phyloP scores from a whole-genome alignment of 208 protist genomes.

The Leishmania amazonensis region DNA sequence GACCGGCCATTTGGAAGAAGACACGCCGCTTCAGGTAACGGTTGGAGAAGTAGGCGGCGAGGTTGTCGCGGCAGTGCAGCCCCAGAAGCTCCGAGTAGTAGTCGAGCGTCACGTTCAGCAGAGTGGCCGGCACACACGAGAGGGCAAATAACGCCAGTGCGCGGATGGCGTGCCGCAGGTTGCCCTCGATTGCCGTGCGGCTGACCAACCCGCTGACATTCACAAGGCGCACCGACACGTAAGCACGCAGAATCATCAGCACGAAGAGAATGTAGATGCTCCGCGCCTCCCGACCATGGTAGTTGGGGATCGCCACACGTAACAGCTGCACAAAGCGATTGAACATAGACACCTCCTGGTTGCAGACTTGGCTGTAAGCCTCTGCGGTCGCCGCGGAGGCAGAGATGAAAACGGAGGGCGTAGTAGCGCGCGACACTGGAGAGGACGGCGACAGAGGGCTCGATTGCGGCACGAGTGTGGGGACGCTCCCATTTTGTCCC shows the following conservation, averaged over 20 bases:
- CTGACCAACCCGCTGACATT: slow-evolving; percentile 33
- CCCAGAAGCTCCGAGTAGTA: slow-evolving; percentile 60
- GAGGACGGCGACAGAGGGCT: neutral
- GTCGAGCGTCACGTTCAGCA: slow-evolving; percentile 57
- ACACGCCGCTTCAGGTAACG: slow-evolving; percentile 65
- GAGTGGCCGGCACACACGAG: slow-evolving; percentile 47
- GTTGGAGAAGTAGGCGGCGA: slow-evolving; percentile 55
- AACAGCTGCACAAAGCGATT: slow-evolving; percentile 41
- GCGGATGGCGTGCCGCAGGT: slow-evolving; percentile 30
- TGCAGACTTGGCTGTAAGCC: neutral
- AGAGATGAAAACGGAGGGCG: neutral
- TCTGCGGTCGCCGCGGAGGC: neutral
- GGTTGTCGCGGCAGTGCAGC: slow-evolving; percentile 63
- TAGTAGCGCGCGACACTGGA: slow-evolving; percentile 2
- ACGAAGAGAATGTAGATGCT: slow-evolving; percentile 38
- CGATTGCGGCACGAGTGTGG: neutral
- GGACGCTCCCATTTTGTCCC: neutral
- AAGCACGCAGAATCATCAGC: slow-evolving; percentile 51
- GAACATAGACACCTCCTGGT: slow-evolving; percentile 10
- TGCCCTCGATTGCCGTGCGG: slow-evolving; percentile 35
- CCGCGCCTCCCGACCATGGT: slow-evolving; percentile 35
- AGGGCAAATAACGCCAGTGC: slow-evolving; percentile 34
- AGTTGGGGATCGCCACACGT: slow-evolving; percentile 52
- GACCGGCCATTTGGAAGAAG: slow-evolving; percentile 65
- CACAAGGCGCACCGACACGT: slow-evolving; percentile 47